phyloP scores from a whole-genome alignment of 192 early-diverging fungal species.

The Allomyces arbusculus region DNA sequence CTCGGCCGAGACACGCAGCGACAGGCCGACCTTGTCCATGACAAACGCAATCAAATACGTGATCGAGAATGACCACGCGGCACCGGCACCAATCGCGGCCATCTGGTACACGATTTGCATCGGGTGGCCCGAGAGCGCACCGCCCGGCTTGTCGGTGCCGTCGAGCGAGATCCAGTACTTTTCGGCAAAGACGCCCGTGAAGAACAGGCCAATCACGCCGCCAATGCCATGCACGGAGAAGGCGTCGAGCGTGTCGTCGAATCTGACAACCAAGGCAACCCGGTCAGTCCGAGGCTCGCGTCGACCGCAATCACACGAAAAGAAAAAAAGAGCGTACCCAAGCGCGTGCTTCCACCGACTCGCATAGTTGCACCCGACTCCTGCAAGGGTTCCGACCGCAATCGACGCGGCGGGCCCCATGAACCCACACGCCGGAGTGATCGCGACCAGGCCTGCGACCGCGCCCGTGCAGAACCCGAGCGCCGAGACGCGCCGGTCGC shows the following conservation, averaged over 20 bases:
- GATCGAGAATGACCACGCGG: constrained; percentile 53
- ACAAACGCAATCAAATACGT: constrained; percentile 48
- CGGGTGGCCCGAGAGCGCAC: constrained; percentile 63
- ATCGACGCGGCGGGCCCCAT: constrained; percentile 49
- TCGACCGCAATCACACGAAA: too few species aligned
- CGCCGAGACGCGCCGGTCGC: constrained; percentile 48
- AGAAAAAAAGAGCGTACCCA: constrained; percentile 23
- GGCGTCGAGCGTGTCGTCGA: constrained; percentile 82
- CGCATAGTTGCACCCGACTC: constrained; percentile 41
- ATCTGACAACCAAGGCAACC: constrained; percentile 18
- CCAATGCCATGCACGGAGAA: constrained; percentile 77
- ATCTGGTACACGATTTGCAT: constrained; percentile 61
- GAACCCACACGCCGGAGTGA: constrained; percentile 71
- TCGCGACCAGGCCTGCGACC: constrained; percentile 68
- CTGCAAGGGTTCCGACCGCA: constrained; percentile 51
- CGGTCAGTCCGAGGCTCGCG: too few species aligned
- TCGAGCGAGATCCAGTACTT: constrained; percentile 38
- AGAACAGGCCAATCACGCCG: constrained; percentile 58
- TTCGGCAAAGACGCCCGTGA: constrained; percentile 83
- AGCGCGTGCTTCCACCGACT: constrained; percentile 39
- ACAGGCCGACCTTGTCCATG: constrained; percentile 45
- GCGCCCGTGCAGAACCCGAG: constrained; percentile 78
- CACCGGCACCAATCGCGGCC: constrained; percentile 44
- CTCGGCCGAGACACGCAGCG: constrained; percentile 52
- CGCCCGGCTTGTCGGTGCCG: constrained; percentile 22